Evolutionary conservation across 2,329 filamentous ascomycete genomes (phyloP).

Genomic region (Aureobasidium subglaciale): DNA sequence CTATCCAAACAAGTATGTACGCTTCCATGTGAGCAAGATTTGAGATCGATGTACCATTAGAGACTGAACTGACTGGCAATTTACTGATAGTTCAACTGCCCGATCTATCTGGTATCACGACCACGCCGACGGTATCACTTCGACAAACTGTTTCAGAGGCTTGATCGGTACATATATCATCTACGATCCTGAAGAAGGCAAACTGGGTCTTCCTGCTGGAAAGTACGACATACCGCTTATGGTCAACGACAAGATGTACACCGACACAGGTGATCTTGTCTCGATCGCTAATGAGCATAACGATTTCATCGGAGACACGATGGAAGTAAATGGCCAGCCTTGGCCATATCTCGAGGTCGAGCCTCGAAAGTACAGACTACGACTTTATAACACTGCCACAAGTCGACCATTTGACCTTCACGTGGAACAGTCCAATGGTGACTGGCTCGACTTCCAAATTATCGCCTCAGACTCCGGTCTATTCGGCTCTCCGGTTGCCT

Average conservation of each 20-base stretch:
- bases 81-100: neutral
- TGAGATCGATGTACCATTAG: neutral
- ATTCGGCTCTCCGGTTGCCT: constrained; percentile 39
- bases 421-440: constrained; percentile 32
- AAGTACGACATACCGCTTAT: constrained; percentile 49
- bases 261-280: constrained; percentile 44
- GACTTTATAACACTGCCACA: constrained; percentile 45
- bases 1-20: constrained; percentile 44
- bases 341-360: constrained; percentile 54
- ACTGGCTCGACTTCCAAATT: constrained; percentile 43
- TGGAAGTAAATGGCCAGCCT: constrained; percentile 53
- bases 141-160: constrained; percentile 50
- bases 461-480: constrained; percentile 51
- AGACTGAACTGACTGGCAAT: neutral
- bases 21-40: neutral
- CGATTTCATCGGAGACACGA: constrained; percentile 50
- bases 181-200: constrained; percentile 42
- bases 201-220: constrained; percentile 43
- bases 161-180: constrained; percentile 52
- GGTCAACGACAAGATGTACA: constrained; percentile 47
- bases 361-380: constrained; percentile 53
- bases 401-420: constrained; percentile 46
- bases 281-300: constrained; percentile 35
- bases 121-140: constrained; percentile 39
- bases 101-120: constrained; percentile 33